Base-by-base conservation (phyloP, 2,329 filamentous ascomycete species). In the Pseudopithomyces chartarum region DNA sequence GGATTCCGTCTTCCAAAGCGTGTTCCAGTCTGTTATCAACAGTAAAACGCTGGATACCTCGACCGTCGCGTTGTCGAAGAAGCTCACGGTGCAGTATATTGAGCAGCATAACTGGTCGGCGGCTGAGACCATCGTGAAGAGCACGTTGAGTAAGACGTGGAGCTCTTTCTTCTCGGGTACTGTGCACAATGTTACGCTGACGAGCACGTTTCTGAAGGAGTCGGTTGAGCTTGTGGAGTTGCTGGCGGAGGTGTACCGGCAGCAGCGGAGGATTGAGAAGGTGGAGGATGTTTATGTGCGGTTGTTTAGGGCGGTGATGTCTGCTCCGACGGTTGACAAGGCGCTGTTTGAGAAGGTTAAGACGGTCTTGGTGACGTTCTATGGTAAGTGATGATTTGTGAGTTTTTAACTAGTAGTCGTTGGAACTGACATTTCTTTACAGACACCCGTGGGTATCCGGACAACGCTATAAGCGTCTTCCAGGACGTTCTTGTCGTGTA, bases 21-120 rank as follows among this genome's bases (percentile, higher is more conserved):
- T 83, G 1, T 78, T 79, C 56, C 76, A 79, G 44, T 71, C 76
- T 1, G 60, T 74, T 12, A 76, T 78, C 15, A 76, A 75, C 12
- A 74, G 70, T 19, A 75, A 73, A 55, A 75, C 72, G 6, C 62
- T 81, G 5, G 74, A 80, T 17, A 60, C 76, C 29, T 75, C 70
- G 11, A 80, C 77, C 0, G 73, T 82, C 44, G 72, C 71, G 2
- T 73, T 80, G 2, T 73, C 76, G 0, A 75, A 76, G 60, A 77
- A 72, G 51, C 67, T 82, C 11, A 71, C 76, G 3, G 60, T 61
- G 20, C 65, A 78, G 34, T 81, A 82, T 65, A 76, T 79, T 22
- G 74, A 76, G 3, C 78, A 82, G 66, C 76, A 76, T 57, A 75
- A 80, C 33, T 84, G 78, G 71, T 73, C 74, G 3, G 79, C 82